Conservation (phyloP, 306 rosid species). For the Trichosanthes cucumerina region DNA sequence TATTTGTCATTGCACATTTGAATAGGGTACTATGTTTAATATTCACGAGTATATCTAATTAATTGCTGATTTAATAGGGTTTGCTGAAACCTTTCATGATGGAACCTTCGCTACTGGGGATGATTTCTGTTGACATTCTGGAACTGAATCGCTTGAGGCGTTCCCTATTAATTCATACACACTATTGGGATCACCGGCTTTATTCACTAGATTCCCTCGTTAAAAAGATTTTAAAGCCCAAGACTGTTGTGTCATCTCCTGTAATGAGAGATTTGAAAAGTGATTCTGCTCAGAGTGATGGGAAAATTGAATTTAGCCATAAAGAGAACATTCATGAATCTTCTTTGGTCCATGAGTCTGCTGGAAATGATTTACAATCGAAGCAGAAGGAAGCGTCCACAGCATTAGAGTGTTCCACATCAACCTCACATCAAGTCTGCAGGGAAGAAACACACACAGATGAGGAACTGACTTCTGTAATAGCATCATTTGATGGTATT, state of each 20-base stretch:
- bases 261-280: slow-evolving; percentile 29
- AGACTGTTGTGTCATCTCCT: slow-evolving; percentile 26
- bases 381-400: slow-evolving; percentile 22
- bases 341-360: slow-evolving; percentile 29
- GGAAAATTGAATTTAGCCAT: slow-evolving; percentile 16
- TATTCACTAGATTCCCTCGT: slow-evolving; percentile 54
- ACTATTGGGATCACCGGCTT: slow-evolving; percentile 82
- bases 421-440: slow-evolving; percentile 10
- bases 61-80: slow-evolving; percentile 22
- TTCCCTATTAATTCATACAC: slow-evolving; percentile 68
- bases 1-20: not conserved
- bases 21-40: not conserved
- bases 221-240: slow-evolving; percentile 28
- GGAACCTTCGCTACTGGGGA: slow-evolving; percentile 30
- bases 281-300: slow-evolving; percentile 33
- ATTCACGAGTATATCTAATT: not conserved
- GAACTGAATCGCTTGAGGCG: slow-evolving; percentile 73
- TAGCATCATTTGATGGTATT: slow-evolving; percentile 20
- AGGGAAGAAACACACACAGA: slow-evolving; percentile 39
- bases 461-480: slow-evolving; percentile 24
- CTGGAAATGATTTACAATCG: slow-evolving; percentile 21
- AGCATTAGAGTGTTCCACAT: slow-evolving; percentile 20
- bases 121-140: slow-evolving; percentile 46
- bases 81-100: slow-evolving; percentile 42
- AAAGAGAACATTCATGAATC: slow-evolving; percentile 24